Base-by-base conservation (phyloP, 495 filamentous ascomycete genomes). In the Melanomma pulvis-pyrius region DNA sequence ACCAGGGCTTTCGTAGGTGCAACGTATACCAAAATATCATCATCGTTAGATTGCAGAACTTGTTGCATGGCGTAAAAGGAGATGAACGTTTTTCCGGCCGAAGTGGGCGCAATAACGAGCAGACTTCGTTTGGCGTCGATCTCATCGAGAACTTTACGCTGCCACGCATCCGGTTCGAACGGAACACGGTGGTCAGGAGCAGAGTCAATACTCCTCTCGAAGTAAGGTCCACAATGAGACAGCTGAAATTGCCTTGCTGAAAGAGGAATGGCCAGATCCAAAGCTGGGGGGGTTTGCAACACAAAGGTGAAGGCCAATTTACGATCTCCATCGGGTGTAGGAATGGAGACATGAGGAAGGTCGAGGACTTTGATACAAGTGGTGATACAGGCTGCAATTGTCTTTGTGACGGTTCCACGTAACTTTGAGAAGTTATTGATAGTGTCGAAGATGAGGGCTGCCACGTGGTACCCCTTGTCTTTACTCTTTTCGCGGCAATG, bases 1-100 rank as follows among this genome's bases (percentile, higher is more conserved):
- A 93, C 89, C 13, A 93, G 75, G 8, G 90, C 90, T 74, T 93
- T 93, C 0, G 90, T 93, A 1, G 90, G 90, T 1, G 89, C 90
- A 26, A 93, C 85, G 71, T 92, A 93, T 6, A 93, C 87, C 4
- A 92, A 72, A 12, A 93, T 79, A 19, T 84, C 84, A 30, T 91
- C 83, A 66, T 92, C 81, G 56, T 84, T 82, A 5, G 81, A 81
- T 67, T 87, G 77, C 21, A 93, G 79, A 11, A 92, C 75, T 71
- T 91, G 84, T 68, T 88, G 86, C 86, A 93, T 93, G 0, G 90
- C 90, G 68, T 93, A 91, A 76, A 92, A 93, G 0, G 71, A 74
- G 58, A 86, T 86, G 66, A 86, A 86, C 0, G 83, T 86, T 58
- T 86, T 86, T 47, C 84, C 84, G 2, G 90, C 87, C 26, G 87